Percentiles rank a stretch among this genome's conserved stretches.
phyloP scores from a whole-genome alignment of 768 basidiomycete species.

The Kwoniella dendrophila region DNA sequence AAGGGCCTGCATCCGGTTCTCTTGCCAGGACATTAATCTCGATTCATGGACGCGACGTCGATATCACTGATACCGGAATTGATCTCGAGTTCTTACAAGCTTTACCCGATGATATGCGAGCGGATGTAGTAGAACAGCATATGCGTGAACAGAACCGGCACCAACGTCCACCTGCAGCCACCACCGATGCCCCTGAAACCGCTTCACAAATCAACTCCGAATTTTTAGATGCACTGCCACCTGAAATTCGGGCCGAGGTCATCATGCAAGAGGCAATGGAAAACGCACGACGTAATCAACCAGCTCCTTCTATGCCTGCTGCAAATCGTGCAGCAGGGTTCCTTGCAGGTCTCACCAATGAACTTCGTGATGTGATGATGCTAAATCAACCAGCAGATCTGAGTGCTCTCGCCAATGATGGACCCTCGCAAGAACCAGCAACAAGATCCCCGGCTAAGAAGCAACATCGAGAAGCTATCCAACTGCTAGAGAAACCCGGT shows the following conservation, averaged over 20 bases:
- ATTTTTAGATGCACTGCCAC: constrained; percentile 93
- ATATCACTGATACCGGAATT: constrained; percentile 98
- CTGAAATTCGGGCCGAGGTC: constrained; percentile 94
- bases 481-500: constrained; percentile 85
- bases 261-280: constrained; percentile 92
- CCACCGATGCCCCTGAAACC: constrained; percentile 56
- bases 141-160: constrained; percentile 71
- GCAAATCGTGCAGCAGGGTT: constrained; percentile 65
- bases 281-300: constrained; percentile 62
- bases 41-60: constrained; percentile 88
- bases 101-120: constrained; percentile 96
- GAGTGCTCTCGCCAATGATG: neutral
- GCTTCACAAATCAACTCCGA: constrained; percentile 89
- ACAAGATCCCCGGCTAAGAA: constrained; percentile 6
- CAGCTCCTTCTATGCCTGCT: constrained; percentile 55
- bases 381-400: constrained; percentile 64
- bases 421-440: constrained; percentile 59
- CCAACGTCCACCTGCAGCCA: constrained; percentile 66
- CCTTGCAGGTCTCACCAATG: constrained; percentile 87
- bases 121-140: constrained; percentile 96
- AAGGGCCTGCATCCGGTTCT: constrained; percentile 26
- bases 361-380: constrained; percentile 84
- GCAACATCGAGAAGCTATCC: constrained; percentile 78
- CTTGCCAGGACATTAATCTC: constrained; percentile 68
- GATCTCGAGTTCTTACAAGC: constrained; percentile 98